Percentiles rank a stretch among this genome's conserved stretches.
Conservation (phyloP, 2,329 filamentous ascomycete species). For the Elsinoe arachidis region DNA sequence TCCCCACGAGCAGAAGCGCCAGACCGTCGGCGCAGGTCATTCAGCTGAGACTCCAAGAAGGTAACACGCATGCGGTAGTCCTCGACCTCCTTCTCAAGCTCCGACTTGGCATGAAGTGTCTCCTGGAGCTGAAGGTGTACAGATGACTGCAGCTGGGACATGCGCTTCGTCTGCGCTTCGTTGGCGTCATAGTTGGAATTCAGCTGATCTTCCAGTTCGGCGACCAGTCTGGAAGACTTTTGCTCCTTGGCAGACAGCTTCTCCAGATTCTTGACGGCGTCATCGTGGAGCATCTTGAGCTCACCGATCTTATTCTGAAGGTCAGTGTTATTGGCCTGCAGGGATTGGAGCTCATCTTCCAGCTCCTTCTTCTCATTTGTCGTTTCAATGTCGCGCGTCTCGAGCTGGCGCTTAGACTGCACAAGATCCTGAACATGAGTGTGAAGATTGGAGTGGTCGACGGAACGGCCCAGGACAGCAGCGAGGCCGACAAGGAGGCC, state of each 20-base stretch:
- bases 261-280: slow-evolving; percentile 49
- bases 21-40: slow-evolving; percentile 38
- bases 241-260: slow-evolving; percentile 59
- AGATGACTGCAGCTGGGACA: slow-evolving; percentile 57
- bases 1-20: slow-evolving; percentile 23
- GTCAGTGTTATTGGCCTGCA: slow-evolving; percentile 30
- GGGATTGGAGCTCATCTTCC: slow-evolving; percentile 35
- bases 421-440: slow-evolving; percentile 36
- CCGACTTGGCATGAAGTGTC: slow-evolving; percentile 32
- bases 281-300: slow-evolving; percentile 42
- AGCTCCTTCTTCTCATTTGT: slow-evolving; percentile 34
- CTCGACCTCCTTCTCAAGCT: slow-evolving; percentile 56
- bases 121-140: slow-evolving; percentile 35
- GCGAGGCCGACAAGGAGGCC: slow-evolving; percentile 57
- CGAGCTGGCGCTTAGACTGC: slow-evolving; percentile 38
- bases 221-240: slow-evolving; percentile 84
- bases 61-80: slow-evolving; percentile 69
- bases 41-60: slow-evolving; percentile 62
- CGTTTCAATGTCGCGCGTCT: slow-evolving; percentile 34
- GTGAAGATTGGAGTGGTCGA: slow-evolving; percentile 33
- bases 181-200: slow-evolving; percentile 93
- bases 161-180: slow-evolving; percentile 71
- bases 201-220: slow-evolving; percentile 94
- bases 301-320: slow-evolving; percentile 38
- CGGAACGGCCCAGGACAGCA: slow-evolving; percentile 56